A percentile compares a stretch with the other conserved stretches of the same genome.
phyloP scores from a whole-genome alignment of 352 stramenopile genomes.

The Phytophthora foliorum region DNA sequence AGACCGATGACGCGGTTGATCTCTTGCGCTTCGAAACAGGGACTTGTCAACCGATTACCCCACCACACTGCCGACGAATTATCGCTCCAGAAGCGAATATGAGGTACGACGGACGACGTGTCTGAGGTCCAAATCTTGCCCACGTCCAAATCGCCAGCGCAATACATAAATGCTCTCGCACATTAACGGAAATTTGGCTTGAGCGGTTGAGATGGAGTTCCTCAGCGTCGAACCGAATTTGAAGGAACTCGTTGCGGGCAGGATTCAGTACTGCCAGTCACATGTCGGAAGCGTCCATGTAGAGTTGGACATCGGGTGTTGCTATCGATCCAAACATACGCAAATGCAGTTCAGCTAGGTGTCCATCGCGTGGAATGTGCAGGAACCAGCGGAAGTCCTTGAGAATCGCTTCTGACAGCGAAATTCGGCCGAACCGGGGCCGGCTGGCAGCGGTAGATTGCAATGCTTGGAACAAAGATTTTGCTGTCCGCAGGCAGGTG shows the following conservation, averaged over 20 bases:
- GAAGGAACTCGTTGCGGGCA: slow-evolving; percentile 1
- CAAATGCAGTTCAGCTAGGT: no score
- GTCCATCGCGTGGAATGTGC: no score
- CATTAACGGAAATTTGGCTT: slow-evolving; percentile 41
- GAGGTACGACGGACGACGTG: neutral
- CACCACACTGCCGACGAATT: slow-evolving; percentile 29
- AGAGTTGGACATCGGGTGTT: no score
- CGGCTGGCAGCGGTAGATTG: no score
- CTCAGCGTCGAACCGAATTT: slow-evolving; percentile 12
- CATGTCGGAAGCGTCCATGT: no score
- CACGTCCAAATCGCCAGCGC: slow-evolving; percentile 28
- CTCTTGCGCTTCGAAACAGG: slow-evolving; percentile 36
- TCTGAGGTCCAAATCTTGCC: neutral
- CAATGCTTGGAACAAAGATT: no score
- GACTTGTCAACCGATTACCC: slow-evolving; percentile 25
- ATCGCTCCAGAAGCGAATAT: slow-evolving; percentile 41
- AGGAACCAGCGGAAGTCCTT: no score
- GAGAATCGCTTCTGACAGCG: no score
- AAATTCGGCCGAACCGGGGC: no score
- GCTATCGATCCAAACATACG: no score
- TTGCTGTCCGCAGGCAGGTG: no score
- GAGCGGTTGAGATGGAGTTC: neutral
- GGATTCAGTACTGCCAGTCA: slow-evolving; percentile 25
- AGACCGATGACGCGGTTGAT: slow-evolving; percentile 45
- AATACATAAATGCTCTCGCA: slow-evolving; percentile 40